These are phyloP conservation scores for Nakaseomyces kungkrabaensis DNA, from an alignment of 1,139 yeast genomes.

Conservation along the genomic window DNA sequence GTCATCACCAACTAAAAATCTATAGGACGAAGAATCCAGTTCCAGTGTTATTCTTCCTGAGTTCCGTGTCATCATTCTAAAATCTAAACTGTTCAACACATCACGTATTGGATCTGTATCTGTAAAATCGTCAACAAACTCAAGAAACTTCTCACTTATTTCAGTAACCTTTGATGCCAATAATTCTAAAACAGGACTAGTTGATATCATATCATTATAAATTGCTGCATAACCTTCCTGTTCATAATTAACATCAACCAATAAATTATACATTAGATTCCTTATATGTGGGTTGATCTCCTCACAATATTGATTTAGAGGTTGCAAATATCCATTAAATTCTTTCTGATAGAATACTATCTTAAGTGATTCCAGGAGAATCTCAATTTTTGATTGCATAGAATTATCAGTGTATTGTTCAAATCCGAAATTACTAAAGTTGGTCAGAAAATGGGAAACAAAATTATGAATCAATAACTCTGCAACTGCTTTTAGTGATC, in stretches of 20 bases:
- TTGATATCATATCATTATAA: constrained; percentile 25
- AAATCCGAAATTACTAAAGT: constrained; percentile 29
- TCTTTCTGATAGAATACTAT: constrained; percentile 22
- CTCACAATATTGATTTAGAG: constrained; percentile 26
- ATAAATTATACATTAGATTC: constrained; percentile 17
- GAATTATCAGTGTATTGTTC: constrained; percentile 1
- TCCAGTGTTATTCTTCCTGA: constrained; percentile 28
- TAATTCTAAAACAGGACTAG: constrained; percentile 22
- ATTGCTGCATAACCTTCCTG: constrained; percentile 22
- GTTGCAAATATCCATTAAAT: constrained; percentile 25
- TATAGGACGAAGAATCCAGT: constrained; percentile 43
- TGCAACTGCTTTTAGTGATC: constrained; percentile 44
- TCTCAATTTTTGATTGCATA: constrained; percentile 12
- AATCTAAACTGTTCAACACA: constrained; percentile 11
- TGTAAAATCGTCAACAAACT: constrained; percentile 16
- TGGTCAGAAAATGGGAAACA: constrained; percentile 37
- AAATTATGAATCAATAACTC: constrained; percentile 72
- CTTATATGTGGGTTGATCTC: constrained; percentile 24
- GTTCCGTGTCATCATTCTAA: constrained; percentile 7
- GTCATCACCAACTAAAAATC: constrained; percentile 30
- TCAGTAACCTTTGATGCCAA: constrained; percentile 24
- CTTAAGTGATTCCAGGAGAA: constrained; percentile 15
- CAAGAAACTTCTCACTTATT: constrained; percentile 17
- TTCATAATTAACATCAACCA: constrained; percentile 26
- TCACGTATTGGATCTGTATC: constrained; percentile 26